Evolutionary conservation across 2,329 filamentous ascomycete genomes (phyloP).

Genomic region (Colletotrichum siamense): DNA sequence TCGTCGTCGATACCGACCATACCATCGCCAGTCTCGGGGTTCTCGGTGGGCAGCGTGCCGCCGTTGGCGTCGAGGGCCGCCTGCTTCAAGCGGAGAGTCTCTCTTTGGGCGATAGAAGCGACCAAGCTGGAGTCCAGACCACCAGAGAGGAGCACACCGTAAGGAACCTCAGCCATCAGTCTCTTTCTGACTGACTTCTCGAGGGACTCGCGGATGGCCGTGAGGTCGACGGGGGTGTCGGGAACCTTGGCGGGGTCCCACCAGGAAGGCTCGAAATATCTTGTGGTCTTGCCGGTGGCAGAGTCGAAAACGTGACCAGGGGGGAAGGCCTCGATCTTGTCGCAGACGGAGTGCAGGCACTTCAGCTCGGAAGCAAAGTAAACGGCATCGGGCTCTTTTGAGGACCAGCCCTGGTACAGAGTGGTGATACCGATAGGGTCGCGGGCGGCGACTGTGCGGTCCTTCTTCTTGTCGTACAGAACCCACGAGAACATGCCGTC

Average conservation of each 20-base stretch:
- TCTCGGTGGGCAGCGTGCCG: conserved; percentile 51
- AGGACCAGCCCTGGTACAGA: conserved; percentile 94
- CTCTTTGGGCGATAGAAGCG: conserved; percentile 92
- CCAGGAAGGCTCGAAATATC: conserved; percentile 94
- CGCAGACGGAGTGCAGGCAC: conserved; percentile 89
- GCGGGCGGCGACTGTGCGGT: conserved; percentile 90
- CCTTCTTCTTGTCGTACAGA: conserved; percentile 92
- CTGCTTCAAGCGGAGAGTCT: conserved; percentile 80
- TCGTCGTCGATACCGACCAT: conserved; percentile 95
- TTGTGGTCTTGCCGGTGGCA: conserved; percentile 80
- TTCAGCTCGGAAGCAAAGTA: conserved; percentile 99
- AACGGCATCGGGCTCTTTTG: conserved; percentile 79
- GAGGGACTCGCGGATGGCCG: conserved; percentile 78
- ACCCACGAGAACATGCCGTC: conserved; percentile 99
- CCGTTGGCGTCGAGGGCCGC: conserved; percentile 58
- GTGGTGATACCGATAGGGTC: conserved; percentile 98
- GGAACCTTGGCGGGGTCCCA: conserved; percentile 85
- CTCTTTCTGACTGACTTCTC: conserved; percentile 95
- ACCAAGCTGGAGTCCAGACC: conserved; percentile 96
- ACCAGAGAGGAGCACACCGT: conserved; percentile 93
- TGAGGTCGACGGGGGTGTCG: conserved; percentile 81
- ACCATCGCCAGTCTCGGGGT: conserved; percentile 68
- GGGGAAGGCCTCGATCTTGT: conserved; percentile 92
- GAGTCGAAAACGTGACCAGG: conserved; percentile 97
- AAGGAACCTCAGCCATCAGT: conserved; percentile 98